Evolutionary conservation across 2,329 filamentous ascomycete species (phyloP).

Genomic region (Penicillium capsulatum): DNA sequence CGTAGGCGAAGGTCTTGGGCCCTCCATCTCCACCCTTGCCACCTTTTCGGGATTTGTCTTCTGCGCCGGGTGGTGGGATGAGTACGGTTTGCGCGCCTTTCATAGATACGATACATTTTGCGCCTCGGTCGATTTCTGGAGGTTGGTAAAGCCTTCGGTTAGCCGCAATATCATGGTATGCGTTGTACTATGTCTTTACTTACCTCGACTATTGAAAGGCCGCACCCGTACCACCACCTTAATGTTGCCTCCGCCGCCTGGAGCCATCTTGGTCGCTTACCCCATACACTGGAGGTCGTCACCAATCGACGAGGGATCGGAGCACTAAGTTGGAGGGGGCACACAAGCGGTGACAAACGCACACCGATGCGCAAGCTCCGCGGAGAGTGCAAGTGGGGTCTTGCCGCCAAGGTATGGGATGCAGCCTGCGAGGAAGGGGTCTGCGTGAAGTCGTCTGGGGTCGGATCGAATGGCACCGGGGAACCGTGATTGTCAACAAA

Average conservation of each 20-base stretch:
- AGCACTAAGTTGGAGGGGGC: conserved; percentile 12
- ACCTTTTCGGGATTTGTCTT: conserved; percentile 50
- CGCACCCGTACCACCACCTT: conserved; percentile 98
- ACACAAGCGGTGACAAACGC: conserved; percentile 20
- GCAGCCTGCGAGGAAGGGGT: background rate
- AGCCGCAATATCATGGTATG: background rate
- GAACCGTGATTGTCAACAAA: conserved; percentile 31
- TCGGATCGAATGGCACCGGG: conserved; percentile 13
- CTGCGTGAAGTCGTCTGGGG: conserved; percentile 6
- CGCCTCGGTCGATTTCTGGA: conserved; percentile 78
- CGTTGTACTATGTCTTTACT: conserved; percentile 16
- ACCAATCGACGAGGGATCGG: conserved; percentile 12
- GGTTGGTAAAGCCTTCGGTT: conserved; percentile 8
- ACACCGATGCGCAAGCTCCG: conserved; percentile 33
- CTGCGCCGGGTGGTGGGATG: conserved; percentile 62
- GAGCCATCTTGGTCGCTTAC: conserved; percentile 53
- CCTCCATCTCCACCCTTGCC: conserved; percentile 63
- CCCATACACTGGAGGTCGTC: conserved; percentile 34
- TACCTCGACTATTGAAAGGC: conserved; percentile 94
- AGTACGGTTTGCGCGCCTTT: conserved; percentile 87
- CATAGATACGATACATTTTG: conserved; percentile 98
- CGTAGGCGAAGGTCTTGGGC: conserved; percentile 87
- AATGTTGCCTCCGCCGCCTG: conserved; percentile 86
- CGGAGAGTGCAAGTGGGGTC: conserved; percentile 28
- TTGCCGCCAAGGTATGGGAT: conserved; percentile 12